These are phyloP conservation scores for Dictyostelium citrinum DNA, from an alignment of 78 protist species.

Conservation along the genomic window DNA sequence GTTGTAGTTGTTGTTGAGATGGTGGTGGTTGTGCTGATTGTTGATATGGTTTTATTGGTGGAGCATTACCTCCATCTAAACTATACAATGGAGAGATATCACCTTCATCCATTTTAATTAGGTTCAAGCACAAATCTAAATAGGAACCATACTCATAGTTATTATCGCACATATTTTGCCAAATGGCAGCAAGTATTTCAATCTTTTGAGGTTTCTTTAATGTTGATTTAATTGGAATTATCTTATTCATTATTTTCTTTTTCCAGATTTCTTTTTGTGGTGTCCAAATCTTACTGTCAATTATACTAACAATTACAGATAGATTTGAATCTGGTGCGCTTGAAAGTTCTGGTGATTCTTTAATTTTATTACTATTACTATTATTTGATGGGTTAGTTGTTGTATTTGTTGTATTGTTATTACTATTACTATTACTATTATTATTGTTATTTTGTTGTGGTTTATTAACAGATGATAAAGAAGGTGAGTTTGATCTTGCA, in stretches of 20 bases:
- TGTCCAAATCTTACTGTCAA: conserved; percentile 49
- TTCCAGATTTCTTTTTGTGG: conserved; percentile 47
- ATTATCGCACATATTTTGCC: conserved; percentile 78
- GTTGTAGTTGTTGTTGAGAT: too few species aligned
- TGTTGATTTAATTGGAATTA: conserved; percentile 8
- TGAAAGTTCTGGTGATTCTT: conserved; percentile 34
- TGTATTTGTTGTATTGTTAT: background rate
- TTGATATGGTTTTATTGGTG: background rate
- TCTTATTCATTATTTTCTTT: conserved; percentile 49
- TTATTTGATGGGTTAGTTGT: background rate
- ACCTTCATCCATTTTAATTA: conserved; percentile 59
- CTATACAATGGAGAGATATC: background rate
- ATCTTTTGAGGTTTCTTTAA: conserved; percentile 53
- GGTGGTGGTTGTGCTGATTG: background rate
- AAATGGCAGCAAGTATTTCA: conserved; percentile 65
- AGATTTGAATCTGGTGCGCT: conserved; percentile 29
- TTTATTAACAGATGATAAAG: background rate
- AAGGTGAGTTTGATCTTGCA: conserved; percentile 15
- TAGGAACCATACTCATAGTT: conserved; percentile 39
- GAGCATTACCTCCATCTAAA: background rate
- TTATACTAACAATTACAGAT: conserved; percentile 30
- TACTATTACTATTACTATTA: background rate
- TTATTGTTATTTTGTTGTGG: background rate
- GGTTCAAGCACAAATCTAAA: conserved; percentile 26
- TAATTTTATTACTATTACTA: background rate